These are phyloP conservation scores for Novymonas esmeraldas DNA, from an alignment of 208 protist genomes.

Conservation along the genomic window DNA sequence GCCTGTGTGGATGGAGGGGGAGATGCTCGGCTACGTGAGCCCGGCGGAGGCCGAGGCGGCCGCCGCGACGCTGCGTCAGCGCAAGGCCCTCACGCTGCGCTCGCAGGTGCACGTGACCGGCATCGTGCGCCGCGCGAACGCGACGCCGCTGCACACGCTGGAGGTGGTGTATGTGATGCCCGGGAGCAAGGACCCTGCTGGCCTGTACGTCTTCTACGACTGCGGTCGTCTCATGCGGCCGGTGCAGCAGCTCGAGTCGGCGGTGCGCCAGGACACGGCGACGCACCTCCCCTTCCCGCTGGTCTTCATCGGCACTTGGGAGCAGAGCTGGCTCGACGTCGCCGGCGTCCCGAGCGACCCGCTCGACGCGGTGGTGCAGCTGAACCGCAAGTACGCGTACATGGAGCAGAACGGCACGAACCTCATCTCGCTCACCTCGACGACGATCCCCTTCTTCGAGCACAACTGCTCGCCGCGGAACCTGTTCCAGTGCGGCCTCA, in stretches of 20 bases:
- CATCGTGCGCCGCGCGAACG: constrained; percentile 58
- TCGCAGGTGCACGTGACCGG: constrained; percentile 62
- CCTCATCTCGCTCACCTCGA: constrained; percentile 97
- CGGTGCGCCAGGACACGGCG: constrained; percentile 28
- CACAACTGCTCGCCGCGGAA: constrained; percentile 99
- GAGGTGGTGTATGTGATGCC: constrained; percentile 83
- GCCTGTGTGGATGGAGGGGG: constrained; percentile 94
- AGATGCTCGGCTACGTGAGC: constrained; percentile 83
- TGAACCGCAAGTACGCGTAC: constrained; percentile 91
- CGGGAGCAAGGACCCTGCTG: constrained; percentile 67
- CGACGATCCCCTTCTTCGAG: constrained; percentile 99
- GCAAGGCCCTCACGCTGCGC: constrained; percentile 54
- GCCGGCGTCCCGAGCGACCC: constrained; percentile 89
- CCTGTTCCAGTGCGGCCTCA: constrained; percentile 99
- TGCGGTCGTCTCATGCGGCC: constrained; percentile 96
- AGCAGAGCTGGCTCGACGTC: constrained; percentile 99
- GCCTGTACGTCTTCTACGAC: constrained; percentile 93
- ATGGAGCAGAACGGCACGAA: constrained; percentile 95
- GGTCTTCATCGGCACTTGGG: constrained; percentile 95
- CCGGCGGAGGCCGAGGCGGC: constrained; percentile 54
- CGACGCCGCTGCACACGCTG: constrained; percentile 61
- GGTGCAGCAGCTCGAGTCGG: constrained; percentile 89
- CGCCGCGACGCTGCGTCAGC: constrained; percentile 39
- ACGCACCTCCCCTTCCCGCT: constrained; percentile 69
- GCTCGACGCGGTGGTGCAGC: constrained; percentile 72